Conservation (phyloP, 345 rosid species). For the Noccaea bulbosa region DNA sequence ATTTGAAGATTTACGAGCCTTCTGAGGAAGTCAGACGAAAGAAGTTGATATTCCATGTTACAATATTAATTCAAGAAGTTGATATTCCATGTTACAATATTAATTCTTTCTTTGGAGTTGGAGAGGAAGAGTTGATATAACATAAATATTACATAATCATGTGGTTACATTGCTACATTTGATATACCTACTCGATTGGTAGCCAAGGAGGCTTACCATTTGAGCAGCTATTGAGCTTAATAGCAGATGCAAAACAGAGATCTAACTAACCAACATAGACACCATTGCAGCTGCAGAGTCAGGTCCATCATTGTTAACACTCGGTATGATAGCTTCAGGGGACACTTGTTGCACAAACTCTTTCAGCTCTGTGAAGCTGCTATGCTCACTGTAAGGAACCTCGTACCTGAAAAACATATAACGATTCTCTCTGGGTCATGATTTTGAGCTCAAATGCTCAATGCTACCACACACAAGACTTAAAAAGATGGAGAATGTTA, state of each 20-base stretch:
- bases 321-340: constrained; percentile 76
- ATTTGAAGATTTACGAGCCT: neutral
- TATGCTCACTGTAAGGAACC: constrained; percentile 95
- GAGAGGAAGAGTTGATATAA: neutral
- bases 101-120: neutral
- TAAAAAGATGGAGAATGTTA: constrained; percentile 28
- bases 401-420: constrained; percentile 60
- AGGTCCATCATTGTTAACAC: constrained; percentile 82
- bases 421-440: neutral
- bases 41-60: neutral
- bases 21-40: neutral
- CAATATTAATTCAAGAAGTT: no score
- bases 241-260: neutral
- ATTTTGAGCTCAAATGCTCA: neutral
- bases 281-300: constrained; percentile 79
- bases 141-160: neutral
- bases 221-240: constrained; percentile 17
- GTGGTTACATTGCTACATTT: constrained; percentile 30
- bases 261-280: constrained; percentile 60
- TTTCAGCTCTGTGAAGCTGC: constrained; percentile 79
- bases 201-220: constrained; percentile 19
- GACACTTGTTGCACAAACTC: constrained; percentile 80
- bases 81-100: neutral
- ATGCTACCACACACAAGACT: neutral
- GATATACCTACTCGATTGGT: constrained; percentile 7